These are phyloP conservation scores for Elongisporangium prolatum DNA, from an alignment of 352 stramenopile genomes.

Conservation along the genomic window DNA sequence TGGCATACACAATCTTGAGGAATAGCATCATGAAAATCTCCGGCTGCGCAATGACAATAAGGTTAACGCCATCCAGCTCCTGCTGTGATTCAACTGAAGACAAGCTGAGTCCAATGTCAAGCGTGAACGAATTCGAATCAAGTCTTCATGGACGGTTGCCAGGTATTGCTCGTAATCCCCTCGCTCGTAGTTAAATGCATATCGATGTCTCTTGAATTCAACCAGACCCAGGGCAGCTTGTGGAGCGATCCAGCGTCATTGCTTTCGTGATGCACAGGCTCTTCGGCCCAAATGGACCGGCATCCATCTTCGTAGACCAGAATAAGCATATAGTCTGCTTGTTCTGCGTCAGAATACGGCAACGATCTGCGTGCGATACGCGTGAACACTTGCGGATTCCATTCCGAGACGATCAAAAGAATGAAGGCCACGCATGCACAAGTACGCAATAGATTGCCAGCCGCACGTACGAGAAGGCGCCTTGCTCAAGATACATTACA, in stretches of 20 bases:
- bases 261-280: slow-evolving; percentile 16
- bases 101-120: no score
- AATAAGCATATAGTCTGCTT: slow-evolving; percentile 46
- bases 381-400: slow-evolving; percentile 65
- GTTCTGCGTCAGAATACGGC: slow-evolving; percentile 14
- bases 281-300: slow-evolving; percentile 34
- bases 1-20: no score
- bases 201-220: slow-evolving; percentile 71
- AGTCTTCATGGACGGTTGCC: slow-evolving; percentile 14
- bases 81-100: no score
- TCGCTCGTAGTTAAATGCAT: slow-evolving; percentile 46
- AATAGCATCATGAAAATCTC: no score
- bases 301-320: slow-evolving; percentile 28
- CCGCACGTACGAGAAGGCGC: slow-evolving; percentile 23
- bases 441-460: slow-evolving; percentile 32
- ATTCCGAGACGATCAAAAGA: slow-evolving; percentile 36
- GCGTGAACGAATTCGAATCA: slow-evolving; percentile 13
- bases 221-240: slow-evolving; percentile 39
- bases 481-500: no score
- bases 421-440: slow-evolving; percentile 15
- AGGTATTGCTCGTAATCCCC: slow-evolving; percentile 48
- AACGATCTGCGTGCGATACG: slow-evolving; percentile 25
- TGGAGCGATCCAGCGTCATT: slow-evolving; percentile 7
- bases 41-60: no score
- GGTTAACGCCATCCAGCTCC: no score